phyloP scores from a whole-genome alignment of 2,329 filamentous ascomycete species.

The Arthrinium phaeospermum region DNA sequence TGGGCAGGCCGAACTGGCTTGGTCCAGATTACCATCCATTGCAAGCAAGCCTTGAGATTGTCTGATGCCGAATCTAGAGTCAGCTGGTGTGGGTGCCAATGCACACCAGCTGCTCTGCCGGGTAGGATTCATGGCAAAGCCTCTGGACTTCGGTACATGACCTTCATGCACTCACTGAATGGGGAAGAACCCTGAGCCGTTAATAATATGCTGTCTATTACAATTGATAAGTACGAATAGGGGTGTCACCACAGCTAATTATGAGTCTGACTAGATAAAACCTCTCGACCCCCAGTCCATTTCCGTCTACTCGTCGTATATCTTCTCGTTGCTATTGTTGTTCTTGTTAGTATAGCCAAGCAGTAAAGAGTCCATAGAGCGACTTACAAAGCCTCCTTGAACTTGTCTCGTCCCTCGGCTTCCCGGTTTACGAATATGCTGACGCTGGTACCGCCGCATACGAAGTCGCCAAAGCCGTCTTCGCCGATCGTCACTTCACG shows the following conservation, averaged over 20 bases:
- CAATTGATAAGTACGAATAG: not conserved
- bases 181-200: not conserved
- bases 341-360: not conserved
- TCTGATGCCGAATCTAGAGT: not conserved
- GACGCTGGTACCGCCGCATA: constrained; percentile 42
- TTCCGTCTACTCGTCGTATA: constrained; percentile 14
- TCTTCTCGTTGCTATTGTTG: constrained; percentile 19
- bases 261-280: not conserved
- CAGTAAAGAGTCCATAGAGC: not conserved
- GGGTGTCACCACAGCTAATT: not conserved
- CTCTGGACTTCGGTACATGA: not conserved
- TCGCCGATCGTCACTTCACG: constrained; percentile 63
- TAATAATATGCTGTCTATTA: not conserved
- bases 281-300: not conserved
- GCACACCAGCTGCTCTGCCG: not conserved
- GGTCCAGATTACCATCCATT: not conserved
- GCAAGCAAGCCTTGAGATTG: not conserved
- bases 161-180: not conserved
- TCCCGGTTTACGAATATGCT: constrained; percentile 31
- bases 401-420: constrained; percentile 28
- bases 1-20: not conserved
- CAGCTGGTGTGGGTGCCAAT: not conserved
- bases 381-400: constrained; percentile 30
- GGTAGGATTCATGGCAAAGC: not conserved
- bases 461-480: constrained; percentile 65